A percentile compares a stretch with the other conserved stretches of the same genome.
Conservation (phyloP, 768 basidiomycete species). For the Gloeostereum incarnatum region DNA sequence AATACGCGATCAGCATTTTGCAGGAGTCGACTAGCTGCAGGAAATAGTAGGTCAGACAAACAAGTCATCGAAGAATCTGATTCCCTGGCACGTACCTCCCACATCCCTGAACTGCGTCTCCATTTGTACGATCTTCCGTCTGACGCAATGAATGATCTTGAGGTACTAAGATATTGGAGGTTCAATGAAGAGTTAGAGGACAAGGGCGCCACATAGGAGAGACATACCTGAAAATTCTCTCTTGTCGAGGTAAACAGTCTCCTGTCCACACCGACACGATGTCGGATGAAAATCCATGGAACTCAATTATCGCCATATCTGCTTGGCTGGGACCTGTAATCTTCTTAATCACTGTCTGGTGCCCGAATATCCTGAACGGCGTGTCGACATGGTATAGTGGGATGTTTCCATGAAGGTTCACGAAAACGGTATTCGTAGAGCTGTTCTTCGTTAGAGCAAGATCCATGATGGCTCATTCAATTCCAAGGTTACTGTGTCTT, state of each 20-base stretch:
- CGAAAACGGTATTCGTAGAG: constrained; percentile 1
- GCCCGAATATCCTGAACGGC: background rate
- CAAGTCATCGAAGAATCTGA: background rate
- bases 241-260: background rate
- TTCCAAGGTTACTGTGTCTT: too few species aligned
- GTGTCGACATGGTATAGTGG: constrained; percentile 2
- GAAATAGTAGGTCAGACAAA: background rate
- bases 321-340: background rate
- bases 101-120: constrained; percentile 3
- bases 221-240: background rate
- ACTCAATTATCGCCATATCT: background rate
- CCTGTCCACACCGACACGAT: constrained; percentile 1
- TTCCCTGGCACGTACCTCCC: background rate
- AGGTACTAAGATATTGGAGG: too few species aligned
- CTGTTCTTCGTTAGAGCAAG: too few species aligned
- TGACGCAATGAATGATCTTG: constrained; percentile 7
- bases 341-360: background rate
- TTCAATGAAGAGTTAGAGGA: background rate
- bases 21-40: background rate
- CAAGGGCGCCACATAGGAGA: background rate
- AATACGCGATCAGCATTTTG: constrained; percentile 2
- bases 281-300: too few species aligned
- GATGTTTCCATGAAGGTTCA: background rate
- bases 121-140: constrained; percentile 9
- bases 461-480: too few species aligned